Base-by-base conservation (phyloP, 2,329 filamentous ascomycete genomes). In the Chaetomiaceae sp. region DNA sequence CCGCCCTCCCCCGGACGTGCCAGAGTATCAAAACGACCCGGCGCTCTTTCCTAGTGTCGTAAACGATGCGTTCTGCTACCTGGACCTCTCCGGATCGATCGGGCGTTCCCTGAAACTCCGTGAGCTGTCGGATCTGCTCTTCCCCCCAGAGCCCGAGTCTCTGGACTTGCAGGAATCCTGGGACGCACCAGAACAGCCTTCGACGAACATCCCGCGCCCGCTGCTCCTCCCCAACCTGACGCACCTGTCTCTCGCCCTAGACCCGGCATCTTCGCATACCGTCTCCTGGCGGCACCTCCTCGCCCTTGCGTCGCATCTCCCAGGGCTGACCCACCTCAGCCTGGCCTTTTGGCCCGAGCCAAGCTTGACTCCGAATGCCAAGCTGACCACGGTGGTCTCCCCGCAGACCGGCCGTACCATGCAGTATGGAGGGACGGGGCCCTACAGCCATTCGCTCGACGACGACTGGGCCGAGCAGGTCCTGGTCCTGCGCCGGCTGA, bases 311-410 rank as follows among this genome's bases (percentile, higher is more conserved):
- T 64, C 70, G 10, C 80, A 77, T 58, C 64, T 82, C 6, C 49
- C 73, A 0, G 75, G 72, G 13, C 66, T 85, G 34, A 85, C 82
- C 1, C 81, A 85, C 60, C 70, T 85, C 36, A 82, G 76, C 58
- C 71, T 85, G 6, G 80, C 81, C 14, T 79, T 77, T 63, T 85
- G 82, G 82, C 82, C 82, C 1, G 74, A 76, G 45, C 82, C 82
- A 2, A 75, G 74, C 14, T 67, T 82, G n/a, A 80, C 79, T 2
- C 78, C 78, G 8, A 77, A 78, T 58, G 74, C 80, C 6, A 75
- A 72, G 53, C 70, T 70, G 23, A 67, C 77, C 0, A 74, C 75
- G 2, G 66, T 83, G 2, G 66, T 72, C 1, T 73, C 75, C 4
- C 69, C 71, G 4, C 66, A 72, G 29, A 55, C 47, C 7, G 77